phyloP scores from a whole-genome alignment of 2,329 filamentous ascomycete species.

The Aureobasidium musti region DNA sequence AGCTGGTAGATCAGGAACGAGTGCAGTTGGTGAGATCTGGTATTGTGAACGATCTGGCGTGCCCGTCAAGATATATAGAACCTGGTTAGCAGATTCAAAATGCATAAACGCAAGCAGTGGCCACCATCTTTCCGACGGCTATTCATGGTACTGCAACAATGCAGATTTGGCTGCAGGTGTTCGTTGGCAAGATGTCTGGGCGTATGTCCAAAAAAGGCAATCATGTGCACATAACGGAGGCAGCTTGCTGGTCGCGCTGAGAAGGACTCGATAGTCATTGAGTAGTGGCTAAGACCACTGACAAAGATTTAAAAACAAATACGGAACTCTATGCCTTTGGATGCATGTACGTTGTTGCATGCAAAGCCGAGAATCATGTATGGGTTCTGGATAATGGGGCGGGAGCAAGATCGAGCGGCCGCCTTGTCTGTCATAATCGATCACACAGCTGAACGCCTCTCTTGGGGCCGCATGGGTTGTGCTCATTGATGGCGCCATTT shows the following conservation, averaged over 20 bases:
- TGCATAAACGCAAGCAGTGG: slow-evolving; percentile 15
- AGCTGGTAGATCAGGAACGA: slow-evolving; percentile 2
- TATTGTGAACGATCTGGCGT: not conserved
- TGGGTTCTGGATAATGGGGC: not conserved
- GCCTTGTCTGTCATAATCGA: slow-evolving; percentile 25
- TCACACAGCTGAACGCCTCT: slow-evolving; percentile 24
- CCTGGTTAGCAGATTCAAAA: not conserved
- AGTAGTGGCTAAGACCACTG: slow-evolving; percentile 26
- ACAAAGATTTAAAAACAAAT: slow-evolving; percentile 26
- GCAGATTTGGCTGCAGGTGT: slow-evolving; percentile 26
- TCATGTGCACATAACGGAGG: slow-evolving; percentile 1
- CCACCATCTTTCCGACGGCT: slow-evolving; percentile 20
- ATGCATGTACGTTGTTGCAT: slow-evolving; percentile 28
- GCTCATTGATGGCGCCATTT: slow-evolving; percentile 14
- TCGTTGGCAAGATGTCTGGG: slow-evolving; percentile 19
- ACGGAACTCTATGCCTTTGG: slow-evolving; percentile 14
- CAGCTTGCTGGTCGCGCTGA: not conserved
- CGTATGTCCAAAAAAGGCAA: slow-evolving; percentile 9
- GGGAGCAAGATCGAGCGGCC: slow-evolving; percentile 10
- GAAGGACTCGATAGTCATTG: slow-evolving; percentile 1
- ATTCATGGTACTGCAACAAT: slow-evolving; percentile 29
- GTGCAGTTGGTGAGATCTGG: slow-evolving; percentile 10
- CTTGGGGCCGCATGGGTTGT: slow-evolving; percentile 2
- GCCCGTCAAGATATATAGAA: slow-evolving; percentile 19
- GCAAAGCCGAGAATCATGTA: slow-evolving; percentile 19